Evolutionary conservation across 192 early-diverging fungal genomes (phyloP), one percentile per base, ranked within the genome.

Genomic region (Rhizoclosmatium sp.): DNA sequence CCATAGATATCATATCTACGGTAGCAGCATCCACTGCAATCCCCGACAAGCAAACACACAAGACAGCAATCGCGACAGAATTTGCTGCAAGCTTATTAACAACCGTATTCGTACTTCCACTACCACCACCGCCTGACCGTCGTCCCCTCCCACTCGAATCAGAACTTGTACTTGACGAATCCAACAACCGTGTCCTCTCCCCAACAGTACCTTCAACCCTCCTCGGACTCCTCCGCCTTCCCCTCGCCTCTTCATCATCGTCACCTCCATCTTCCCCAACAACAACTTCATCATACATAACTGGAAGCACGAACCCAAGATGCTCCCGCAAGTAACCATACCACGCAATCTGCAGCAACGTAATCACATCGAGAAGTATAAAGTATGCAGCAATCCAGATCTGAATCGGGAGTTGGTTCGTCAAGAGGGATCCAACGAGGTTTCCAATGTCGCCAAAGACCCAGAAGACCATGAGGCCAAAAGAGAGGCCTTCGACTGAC

Each of bases 391-490:
- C 86, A 7, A 78, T 75, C 3, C 69, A 75, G 51, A 78, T 65
- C 68, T 87, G 82, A 3, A 86, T 76, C 45, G 83, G 59, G 48
- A 85, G 69, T 71, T 89, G 88, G 19, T 84, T 76, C n/a, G 88
- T 87, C 47, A 88, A 70, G 42, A 87, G 46, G 19, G 88, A 78
- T 47, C 86, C 88, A 10, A 81, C 5, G 16, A 81, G 76, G 48
- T 85, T 85, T 16, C 81, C 69, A 44, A 83, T 78, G 65, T 83
- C 82, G 5, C 82, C 82, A 12, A 76, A 60, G 21, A 66, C 69
- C 88, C 88, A 89, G 19, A 86, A 76, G 45, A 76, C 23, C 23
- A 89, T 70, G 31, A 89, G 76, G 3, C 85, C 86, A 2, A 78
- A 65, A 1, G 80, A 82, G 7, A 89, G 70, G 1, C 88, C 88